These are phyloP conservation scores for Tetrahymena borealis DNA, from an alignment of 73 alveolate species.

Conservation along the genomic window DNA sequence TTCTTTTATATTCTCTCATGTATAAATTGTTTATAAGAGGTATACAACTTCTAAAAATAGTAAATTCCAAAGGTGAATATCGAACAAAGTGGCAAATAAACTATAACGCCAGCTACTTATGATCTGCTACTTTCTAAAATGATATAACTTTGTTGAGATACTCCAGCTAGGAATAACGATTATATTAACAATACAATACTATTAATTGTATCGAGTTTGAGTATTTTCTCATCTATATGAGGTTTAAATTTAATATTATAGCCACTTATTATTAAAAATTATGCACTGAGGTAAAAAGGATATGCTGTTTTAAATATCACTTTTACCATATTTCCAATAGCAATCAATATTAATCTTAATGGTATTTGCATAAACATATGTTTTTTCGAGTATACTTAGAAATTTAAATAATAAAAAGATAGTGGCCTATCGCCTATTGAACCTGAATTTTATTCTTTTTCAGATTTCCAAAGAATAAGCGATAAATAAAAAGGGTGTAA, in stretches of 20 bases:
- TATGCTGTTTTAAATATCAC: not conserved
- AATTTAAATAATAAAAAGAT: not conserved
- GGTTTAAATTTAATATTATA: not conserved
- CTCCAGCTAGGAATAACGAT: not conserved
- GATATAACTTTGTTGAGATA: not conserved
- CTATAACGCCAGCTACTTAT: not conserved
- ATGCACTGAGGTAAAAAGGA: not conserved
- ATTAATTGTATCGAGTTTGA: not conserved
- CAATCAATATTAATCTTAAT: not conserved
- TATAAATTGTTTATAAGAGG: not conserved
- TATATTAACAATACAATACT: not conserved
- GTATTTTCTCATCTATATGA: not conserved
- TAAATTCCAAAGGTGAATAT: not conserved
- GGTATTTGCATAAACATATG: not conserved
- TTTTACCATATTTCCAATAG: not conserved
- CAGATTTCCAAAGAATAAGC: not conserved
- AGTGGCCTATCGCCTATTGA: not conserved
- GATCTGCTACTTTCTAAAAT: not conserved
- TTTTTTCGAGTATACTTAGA: not conserved
- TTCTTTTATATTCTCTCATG: not conserved
- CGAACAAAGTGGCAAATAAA: not conserved
- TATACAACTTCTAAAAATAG: not conserved
- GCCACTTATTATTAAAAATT: not conserved
- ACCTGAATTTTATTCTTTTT: not conserved
- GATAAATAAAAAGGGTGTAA: not conserved